Percentiles rank a stretch among this genome's conserved stretches.
phyloP scores from a whole-genome alignment of 2,329 filamentous ascomycete species.

The Ceratocystis cacaofunesta region DNA sequence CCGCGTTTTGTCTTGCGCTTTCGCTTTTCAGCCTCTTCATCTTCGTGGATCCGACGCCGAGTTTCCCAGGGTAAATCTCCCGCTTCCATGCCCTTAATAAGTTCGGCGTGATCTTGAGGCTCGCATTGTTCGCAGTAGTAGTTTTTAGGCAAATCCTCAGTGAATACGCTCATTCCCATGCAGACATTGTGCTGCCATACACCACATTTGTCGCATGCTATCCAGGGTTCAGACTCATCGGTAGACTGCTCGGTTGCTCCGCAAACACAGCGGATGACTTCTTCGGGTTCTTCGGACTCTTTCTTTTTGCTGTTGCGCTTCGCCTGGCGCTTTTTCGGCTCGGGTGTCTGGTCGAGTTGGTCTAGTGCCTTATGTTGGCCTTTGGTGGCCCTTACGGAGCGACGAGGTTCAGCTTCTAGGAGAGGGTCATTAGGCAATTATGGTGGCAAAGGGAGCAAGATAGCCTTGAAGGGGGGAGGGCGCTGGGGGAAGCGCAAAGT shows the following conservation, averaged over 20 bases:
- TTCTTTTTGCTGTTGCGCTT: slow-evolving; percentile 44
- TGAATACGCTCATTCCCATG: slow-evolving; percentile 67
- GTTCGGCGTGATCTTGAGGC: slow-evolving; percentile 66
- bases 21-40: slow-evolving; percentile 43
- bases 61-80: slow-evolving; percentile 83
- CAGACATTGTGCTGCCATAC: slow-evolving; percentile 98
- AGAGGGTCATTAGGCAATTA: slow-evolving; percentile 21
- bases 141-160: slow-evolving; percentile 61
- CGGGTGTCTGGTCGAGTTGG: slow-evolving; percentile 46
- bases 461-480: background rate
- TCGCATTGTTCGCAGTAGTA: slow-evolving; percentile 90
- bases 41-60: slow-evolving; percentile 46
- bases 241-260: slow-evolving; percentile 75
- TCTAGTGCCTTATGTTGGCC: slow-evolving; percentile 90
- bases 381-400: slow-evolving; percentile 91
- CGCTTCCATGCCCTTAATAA: slow-evolving; percentile 60
- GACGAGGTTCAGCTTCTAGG: slow-evolving; percentile 58
- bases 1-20: slow-evolving; percentile 44
- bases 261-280: slow-evolving; percentile 85
- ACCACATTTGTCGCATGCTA: slow-evolving; percentile 81
- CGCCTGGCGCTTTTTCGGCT: slow-evolving; percentile 39
- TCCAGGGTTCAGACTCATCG: slow-evolving; percentile 81
- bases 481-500: background rate
- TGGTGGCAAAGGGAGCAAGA: background rate
- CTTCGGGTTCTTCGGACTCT: slow-evolving; percentile 32